Evolutionary conservation across 2,329 filamentous ascomycete genomes (phyloP).

Genomic region (Trichoderma breve): DNA sequence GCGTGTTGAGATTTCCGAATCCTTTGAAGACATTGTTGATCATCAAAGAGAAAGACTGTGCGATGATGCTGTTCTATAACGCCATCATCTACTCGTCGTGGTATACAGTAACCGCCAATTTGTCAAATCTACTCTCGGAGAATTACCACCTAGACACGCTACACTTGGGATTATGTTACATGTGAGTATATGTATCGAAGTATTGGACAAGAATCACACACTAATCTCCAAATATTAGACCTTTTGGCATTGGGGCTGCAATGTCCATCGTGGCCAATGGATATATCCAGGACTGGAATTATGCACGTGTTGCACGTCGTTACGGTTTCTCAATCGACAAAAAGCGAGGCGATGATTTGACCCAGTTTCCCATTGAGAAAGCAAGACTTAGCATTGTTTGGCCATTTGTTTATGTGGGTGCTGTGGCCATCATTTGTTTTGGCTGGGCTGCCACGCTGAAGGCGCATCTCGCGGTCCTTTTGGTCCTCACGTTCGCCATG

Average conservation of each 20-base stretch:
- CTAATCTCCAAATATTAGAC: neutral
- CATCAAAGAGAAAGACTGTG: neutral
- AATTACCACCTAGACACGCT: neutral
- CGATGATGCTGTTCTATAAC: neutral
- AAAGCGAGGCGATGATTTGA: slow-evolving; percentile 5
- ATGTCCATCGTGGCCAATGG: neutral
- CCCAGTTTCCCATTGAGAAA: neutral
- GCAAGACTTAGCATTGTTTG: neutral
- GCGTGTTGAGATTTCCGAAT: neutral
- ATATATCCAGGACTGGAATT: slow-evolving; percentile 6
- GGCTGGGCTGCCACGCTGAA: neutral
- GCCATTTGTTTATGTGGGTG: slow-evolving; percentile 2
- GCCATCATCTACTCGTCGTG: neutral
- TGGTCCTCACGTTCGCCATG: slow-evolving; percentile 12
- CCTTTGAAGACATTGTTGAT: neutral
- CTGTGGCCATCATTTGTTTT: neutral
- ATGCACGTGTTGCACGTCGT: neutral
- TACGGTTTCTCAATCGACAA: slow-evolving; percentile 4
- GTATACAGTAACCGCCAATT: neutral
- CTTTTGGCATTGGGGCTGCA: slow-evolving; percentile 3
- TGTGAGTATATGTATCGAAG: neutral
- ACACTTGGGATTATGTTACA: slow-evolving; percentile 1
- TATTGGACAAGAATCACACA: too few species aligned
- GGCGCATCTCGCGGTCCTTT: neutral
- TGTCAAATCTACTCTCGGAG: neutral